A percentile compares a stretch with the other conserved stretches of the same genome.
These are phyloP conservation scores for Manihot esculenta DNA, from an alignment of 441 rosid species.

Conservation along the genomic window DNA sequence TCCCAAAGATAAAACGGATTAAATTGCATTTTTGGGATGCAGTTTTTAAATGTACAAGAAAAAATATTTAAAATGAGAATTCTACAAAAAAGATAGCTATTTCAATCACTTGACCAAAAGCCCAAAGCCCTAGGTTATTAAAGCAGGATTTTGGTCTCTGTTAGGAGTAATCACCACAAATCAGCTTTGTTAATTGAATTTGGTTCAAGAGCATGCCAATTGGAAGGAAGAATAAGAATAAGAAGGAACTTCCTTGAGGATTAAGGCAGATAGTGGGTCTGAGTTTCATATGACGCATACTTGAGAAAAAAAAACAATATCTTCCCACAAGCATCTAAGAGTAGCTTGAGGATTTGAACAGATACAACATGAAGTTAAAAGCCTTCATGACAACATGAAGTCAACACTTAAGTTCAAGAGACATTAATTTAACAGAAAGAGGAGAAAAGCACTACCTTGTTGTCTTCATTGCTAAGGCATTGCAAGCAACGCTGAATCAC, in stretches of 20 bases:
- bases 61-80: background rate
- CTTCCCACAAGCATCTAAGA: background rate
- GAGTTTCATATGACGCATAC: background rate
- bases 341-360: background rate
- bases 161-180: background rate
- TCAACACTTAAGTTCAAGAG: background rate
- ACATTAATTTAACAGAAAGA: background rate
- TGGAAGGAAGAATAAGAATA: background rate
- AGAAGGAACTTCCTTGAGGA: background rate
- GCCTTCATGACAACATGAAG: background rate
- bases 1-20: background rate
- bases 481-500: conserved; percentile 79
- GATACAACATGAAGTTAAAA: background rate
- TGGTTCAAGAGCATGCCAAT: conserved; percentile 11
- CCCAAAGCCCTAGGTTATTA: background rate
- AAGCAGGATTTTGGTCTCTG: background rate
- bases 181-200: background rate
- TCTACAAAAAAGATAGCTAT: background rate
- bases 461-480: conserved; percentile 49
- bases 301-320: no score
- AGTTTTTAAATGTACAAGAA: background rate
- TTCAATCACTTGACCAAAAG: background rate
- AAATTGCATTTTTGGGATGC: background rate
- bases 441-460: conserved; percentile 43
- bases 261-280: background rate